These are phyloP conservation scores for Silene noctiflora DNA, from an alignment of 179 eudicot species.

Conservation along the genomic window DNA sequence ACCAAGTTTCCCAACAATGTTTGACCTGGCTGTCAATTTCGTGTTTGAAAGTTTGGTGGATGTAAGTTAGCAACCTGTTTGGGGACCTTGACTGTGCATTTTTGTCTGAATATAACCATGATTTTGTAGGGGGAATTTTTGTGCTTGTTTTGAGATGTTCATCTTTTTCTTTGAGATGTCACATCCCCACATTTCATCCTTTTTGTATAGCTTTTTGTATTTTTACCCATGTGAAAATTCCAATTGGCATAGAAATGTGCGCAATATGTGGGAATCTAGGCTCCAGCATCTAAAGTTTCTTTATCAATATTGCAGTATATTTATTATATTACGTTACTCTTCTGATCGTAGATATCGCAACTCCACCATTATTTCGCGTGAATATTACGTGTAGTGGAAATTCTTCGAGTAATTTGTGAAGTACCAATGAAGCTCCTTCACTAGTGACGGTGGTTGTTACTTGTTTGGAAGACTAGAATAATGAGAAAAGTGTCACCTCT, in stretches of 20 bases:
- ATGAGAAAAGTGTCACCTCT: not conserved
- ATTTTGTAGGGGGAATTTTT: not conserved
- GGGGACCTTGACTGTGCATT: not conserved
- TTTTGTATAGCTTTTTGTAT: not conserved
- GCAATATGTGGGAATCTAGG: not conserved
- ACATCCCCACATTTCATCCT: not conserved
- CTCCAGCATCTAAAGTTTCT: not conserved
- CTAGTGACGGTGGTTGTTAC: no score
- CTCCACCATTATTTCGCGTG: not conserved
- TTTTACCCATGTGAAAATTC: not conserved
- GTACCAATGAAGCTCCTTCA: no score
- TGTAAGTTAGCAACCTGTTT: not conserved
- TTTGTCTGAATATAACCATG: not conserved
- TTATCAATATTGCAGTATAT: not conserved
- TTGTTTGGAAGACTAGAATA: not conserved
- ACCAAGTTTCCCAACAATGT: not conserved
- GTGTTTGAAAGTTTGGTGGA: not conserved
- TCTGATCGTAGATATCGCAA: not conserved
- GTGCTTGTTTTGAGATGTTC: not conserved
- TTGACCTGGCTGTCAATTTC: not conserved
- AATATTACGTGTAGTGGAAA: not conserved
- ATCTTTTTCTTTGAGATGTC: not conserved
- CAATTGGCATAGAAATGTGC: not conserved
- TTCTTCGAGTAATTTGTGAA: not conserved
- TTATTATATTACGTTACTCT: no score